Conservation (phyloP, 2,329 filamentous ascomycete species). For the Monosporascus sp. region DNA sequence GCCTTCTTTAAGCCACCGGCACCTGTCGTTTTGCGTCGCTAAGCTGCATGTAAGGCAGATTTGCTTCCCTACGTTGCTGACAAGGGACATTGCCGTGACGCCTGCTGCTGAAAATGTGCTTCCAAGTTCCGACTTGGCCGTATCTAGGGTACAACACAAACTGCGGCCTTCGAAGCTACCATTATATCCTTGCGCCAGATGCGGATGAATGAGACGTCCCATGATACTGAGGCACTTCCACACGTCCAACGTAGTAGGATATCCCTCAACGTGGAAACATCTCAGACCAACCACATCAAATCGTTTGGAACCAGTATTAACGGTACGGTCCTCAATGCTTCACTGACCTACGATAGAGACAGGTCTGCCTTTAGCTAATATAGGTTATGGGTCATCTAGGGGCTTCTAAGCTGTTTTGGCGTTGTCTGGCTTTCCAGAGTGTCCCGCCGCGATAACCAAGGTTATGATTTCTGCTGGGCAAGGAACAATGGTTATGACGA, state of each 20-base stretch:
- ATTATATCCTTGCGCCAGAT: too few species aligned
- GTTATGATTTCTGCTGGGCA: conserved; percentile 11
- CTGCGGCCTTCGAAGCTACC: too few species aligned
- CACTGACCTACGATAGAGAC: conserved; percentile 18
- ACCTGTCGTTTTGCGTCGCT: too few species aligned
- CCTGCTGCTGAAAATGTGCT: too few species aligned
- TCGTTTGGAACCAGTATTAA: conserved; percentile 19
- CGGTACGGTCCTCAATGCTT: conserved; percentile 16
- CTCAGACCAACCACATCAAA: conserved; percentile 19
- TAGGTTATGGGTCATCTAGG: conserved; percentile 16
- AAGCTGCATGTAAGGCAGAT: too few species aligned
- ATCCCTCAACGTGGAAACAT: conserved; percentile 7
- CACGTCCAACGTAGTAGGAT: conserved; percentile 7
- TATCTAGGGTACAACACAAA: too few species aligned
- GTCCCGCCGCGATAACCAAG: conserved; percentile 14
- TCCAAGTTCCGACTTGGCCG: too few species aligned
- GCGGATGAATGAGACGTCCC: too few species aligned
- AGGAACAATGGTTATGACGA: conserved; percentile 17
- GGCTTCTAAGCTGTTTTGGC: conserved; percentile 15
- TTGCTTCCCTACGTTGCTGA: too few species aligned
- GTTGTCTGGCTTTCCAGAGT: conserved; percentile 10
- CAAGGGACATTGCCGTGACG: too few species aligned
- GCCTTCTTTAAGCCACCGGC: too few species aligned
- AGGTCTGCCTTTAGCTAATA: conserved; percentile 11
- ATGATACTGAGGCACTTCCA: conserved; percentile 6